phyloP scores from a whole-genome alignment of 331 rosid genomes.

The Pyrus hybrid region DNA sequence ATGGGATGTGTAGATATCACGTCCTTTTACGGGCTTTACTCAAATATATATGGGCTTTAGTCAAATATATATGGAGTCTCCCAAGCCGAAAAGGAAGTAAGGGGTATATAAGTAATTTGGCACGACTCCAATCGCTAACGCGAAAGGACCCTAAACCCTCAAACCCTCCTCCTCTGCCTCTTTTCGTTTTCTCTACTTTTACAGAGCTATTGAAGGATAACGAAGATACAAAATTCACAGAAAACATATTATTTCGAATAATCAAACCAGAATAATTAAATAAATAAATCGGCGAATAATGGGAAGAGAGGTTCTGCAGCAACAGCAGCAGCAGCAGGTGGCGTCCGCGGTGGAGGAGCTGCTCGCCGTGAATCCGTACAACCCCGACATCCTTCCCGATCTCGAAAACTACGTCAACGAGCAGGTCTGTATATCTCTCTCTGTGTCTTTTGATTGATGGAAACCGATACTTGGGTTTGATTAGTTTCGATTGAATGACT shows the following conservation, averaged over 20 bases:
- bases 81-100: background rate
- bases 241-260: background rate
- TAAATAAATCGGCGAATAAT: slow-evolving; percentile 22
- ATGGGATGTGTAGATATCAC: too few relatives aligned
- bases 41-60: too few relatives aligned
- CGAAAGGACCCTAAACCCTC: background rate
- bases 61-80: background rate
- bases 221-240: background rate
- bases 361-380: slow-evolving; percentile 80
- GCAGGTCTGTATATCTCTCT: too few relatives aligned
- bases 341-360: slow-evolving; percentile 76
- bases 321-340: slow-evolving; percentile 29
- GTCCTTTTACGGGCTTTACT: too few relatives aligned
- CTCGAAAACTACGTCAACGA: too few relatives aligned
- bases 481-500: too few relatives aligned
- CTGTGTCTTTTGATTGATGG: too few relatives aligned
- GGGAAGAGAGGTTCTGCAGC: slow-evolving; percentile 34
- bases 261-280: background rate
- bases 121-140: background rate
- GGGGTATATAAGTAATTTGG: slow-evolving; percentile 7
- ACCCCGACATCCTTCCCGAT: slow-evolving; percentile 90
- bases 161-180: background rate
- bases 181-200: background rate
- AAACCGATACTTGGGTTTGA: too few relatives aligned
- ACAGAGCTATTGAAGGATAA: background rate